Base-by-base conservation (phyloP, 495 filamentous ascomycete genomes). In the Daldinia decipiens region DNA sequence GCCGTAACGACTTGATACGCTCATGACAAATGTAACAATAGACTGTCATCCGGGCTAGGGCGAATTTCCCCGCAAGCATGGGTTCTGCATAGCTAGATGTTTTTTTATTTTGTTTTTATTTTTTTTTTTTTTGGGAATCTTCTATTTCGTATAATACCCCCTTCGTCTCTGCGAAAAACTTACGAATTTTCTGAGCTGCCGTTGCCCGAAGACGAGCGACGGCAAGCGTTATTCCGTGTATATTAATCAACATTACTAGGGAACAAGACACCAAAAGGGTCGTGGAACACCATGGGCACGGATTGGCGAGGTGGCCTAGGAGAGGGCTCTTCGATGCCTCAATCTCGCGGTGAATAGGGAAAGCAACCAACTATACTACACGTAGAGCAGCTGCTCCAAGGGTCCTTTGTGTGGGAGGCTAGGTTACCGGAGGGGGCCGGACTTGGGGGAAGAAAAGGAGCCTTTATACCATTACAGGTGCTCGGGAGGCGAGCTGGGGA, bases 11-110 rank as follows among this genome's bases (percentile, higher is more conserved):
- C 63, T 66, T 62, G 61, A 75, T 59, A 71, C 38, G 65, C 70
- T 72, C 65, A 77, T 70, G 70, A 77, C 68, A 47, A 47, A 68
- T 74, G 73, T 75, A 75, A 67, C 45, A 71, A 71, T 72, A 72
- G 60, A 72, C 38, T 59, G 65, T 65, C 70, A 67, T 65, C 58
- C 26, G 65, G 70, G 60, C 70, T 50, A 61, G 40, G 50, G 54
- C 68, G 59, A 60, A 53, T 53, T 56, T 39, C 40, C 59, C 34
- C 26, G 58, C 32, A 43, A 53, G 56, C 56, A 72, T 61, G 65
- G 65, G 61, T 60, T 50, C 32, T 68, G 70, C 65, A 68, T 68
- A 59, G 70, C 52, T 72, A 59, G 50, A 68, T 53, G 51, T 63
- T 67, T 67, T 67, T 47, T 66, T 59, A n/a, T 54, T 68, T 68